Conservation (phyloP, 2,329 filamentous ascomycete genomes). For the Colletotrichum sp. region DNA sequence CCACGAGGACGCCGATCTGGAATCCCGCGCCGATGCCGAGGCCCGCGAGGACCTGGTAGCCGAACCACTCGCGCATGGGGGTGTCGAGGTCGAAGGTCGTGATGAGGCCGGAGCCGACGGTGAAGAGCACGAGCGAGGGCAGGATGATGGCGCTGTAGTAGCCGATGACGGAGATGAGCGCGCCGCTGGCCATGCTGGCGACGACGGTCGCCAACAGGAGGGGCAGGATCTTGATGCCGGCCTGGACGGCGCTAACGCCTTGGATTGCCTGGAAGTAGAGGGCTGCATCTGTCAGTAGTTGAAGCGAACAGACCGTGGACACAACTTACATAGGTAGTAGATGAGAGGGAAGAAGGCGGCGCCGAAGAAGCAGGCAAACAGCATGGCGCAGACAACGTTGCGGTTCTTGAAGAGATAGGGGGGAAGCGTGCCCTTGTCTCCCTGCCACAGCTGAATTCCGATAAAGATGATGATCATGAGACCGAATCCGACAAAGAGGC, state of each 20-base stretch:
- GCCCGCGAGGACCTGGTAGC: conserved; percentile 62
- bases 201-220: conserved; percentile 57
- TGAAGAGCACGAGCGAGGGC: conserved; percentile 42
- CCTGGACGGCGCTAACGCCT: conserved; percentile 55
- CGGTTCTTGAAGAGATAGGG: conserved; percentile 53
- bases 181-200: conserved; percentile 49
- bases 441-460: conserved; percentile 47
- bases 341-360: conserved; percentile 58
- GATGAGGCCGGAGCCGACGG: conserved; percentile 59
- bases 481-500: conserved; percentile 55
- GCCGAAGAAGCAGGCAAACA: conserved; percentile 54
- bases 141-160: conserved; percentile 49
- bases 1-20: conserved; percentile 52
- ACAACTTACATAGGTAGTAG: conserved; percentile 55
- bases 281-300: conserved; percentile 31
- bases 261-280: conserved; percentile 61
- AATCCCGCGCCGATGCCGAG: conserved; percentile 57
- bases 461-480: conserved; percentile 52
- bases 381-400: conserved; percentile 39
- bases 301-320: not conserved
- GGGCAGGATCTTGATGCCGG: conserved; percentile 61
- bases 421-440: conserved; percentile 54
- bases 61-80: conserved; percentile 57
- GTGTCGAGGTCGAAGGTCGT: conserved; percentile 56
- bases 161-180: conserved; percentile 45